Evolutionary conservation across 805 yeast genomes (phyloP).

Genomic region (Teunomyces panamensis): DNA sequence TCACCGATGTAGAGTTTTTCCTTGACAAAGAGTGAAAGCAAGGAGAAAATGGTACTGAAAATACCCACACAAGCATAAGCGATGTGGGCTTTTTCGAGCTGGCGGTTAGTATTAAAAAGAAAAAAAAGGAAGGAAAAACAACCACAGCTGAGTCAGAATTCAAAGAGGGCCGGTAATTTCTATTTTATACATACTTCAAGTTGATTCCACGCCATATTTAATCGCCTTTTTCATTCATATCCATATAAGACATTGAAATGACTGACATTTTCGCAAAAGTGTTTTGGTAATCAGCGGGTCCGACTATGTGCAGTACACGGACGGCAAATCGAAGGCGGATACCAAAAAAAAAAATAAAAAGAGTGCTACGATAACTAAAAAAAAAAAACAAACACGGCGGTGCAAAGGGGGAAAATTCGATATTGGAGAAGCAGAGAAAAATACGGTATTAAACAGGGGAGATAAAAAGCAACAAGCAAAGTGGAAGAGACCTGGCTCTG

Average conservation of each 20-base stretch:
- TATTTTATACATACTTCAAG: slow-evolving; percentile 18
- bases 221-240: neutral
- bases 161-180: too few species aligned
- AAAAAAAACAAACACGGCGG: neutral
- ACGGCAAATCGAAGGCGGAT: too few species aligned
- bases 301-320: neutral
- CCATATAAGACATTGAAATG: neutral
- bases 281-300: neutral
- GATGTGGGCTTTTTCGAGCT: slow-evolving; percentile 66
- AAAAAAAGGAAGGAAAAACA: neutral
- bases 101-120: slow-evolving; percentile 11
- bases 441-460: too few species aligned
- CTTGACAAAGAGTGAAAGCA: slow-evolving; percentile 77
- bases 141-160: neutral
- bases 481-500: too few species aligned
- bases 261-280: neutral
- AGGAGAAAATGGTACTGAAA: slow-evolving; percentile 75
- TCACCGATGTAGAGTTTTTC: slow-evolving; percentile 86
- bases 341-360: neutral
- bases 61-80: slow-evolving; percentile 88
- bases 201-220: slow-evolving; percentile 15
- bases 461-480: too few species aligned
- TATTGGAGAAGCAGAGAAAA: neutral
- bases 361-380: neutral
- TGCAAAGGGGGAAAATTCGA: neutral